Base-by-base conservation (phyloP, 2,329 filamentous ascomycete species). In the Aspergillus costaricaensis region DNA sequence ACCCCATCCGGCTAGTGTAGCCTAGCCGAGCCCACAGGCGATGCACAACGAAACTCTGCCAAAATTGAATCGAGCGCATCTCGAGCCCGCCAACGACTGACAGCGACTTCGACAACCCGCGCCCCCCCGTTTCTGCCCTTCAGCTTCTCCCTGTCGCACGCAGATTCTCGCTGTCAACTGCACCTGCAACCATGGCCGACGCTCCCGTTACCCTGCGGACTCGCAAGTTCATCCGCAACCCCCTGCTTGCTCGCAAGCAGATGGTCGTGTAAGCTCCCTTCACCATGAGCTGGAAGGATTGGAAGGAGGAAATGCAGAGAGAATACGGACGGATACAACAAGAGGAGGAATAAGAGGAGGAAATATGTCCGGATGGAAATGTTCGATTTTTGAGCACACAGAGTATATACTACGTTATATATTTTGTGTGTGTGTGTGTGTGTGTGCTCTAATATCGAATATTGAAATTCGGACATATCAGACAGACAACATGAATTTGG, bases 171-270 rank as follows among this genome's bases (percentile, higher is more conserved):
- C 57, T 60, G 64, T 70, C 81, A 77, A 64, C 62, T 77, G 44
- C 47, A 50, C 47, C 47, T 82, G 83, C 83, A 85, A 96, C 83
- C 82, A 96, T 97, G 94, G 91, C 93, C 84, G 89, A 91, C 80
- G 82, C 78, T 74, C 77, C 89, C 79, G 89, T 92, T 80, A 92
- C 90, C 77, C 84, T 93, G 85, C 88, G 95, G 86, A 99, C 95
- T 84, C 94, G 95, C 91, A 98, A 98, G 88, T 99, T 99, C 91
- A 96, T 98, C 85, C 92, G 93, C 86, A 99, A 99, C 89, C 91
- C 95, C 82, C 92, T 99, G 79, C 90, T 99, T 80, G 92, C 90
- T 81, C 91, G 94, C 82, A 96, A 96, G 88, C 94, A 98, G 90
- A 96, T 98, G 92, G 94, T 97, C 84, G 91, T 97, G 94, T 97